Evolutionary conservation across 1,139 yeast genomes (phyloP).

Genomic region (Nadsonia starkeyi-henricii): DNA sequence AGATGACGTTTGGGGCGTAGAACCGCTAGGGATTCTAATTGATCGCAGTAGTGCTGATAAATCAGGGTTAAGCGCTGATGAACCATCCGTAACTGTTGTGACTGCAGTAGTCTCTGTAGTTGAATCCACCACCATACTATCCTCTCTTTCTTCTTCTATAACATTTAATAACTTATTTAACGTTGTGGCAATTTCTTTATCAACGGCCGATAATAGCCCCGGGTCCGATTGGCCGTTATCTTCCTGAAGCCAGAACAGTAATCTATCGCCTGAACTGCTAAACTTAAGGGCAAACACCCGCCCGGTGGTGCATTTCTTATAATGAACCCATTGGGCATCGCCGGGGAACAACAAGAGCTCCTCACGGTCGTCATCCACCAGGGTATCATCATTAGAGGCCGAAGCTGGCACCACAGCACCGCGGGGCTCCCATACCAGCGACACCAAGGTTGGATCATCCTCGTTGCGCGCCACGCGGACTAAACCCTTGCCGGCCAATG

Average conservation of each 20-base stretch:
- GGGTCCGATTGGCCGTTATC: conserved; percentile 45
- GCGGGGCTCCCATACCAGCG: conserved; percentile 49
- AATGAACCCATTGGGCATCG: conserved; percentile 72
- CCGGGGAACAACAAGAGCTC: conserved; percentile 83
- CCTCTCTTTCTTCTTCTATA: conserved; percentile 33
- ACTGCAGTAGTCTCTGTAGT: conserved; percentile 20
- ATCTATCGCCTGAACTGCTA: conserved; percentile 69
- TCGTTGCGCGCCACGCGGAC: conserved; percentile 52
- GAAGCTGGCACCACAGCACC: conserved; percentile 18
- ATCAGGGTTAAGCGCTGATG: background rate
- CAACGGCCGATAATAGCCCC: conserved; percentile 47
- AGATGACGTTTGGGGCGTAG: background rate
- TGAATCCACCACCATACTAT: conserved; percentile 32
- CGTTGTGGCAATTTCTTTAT: conserved; percentile 37
- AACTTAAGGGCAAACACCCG: conserved; percentile 76
- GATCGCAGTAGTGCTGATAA: background rate
- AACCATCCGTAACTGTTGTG: background rate
- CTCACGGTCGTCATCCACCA: conserved; percentile 25
- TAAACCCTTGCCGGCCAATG: conserved; percentile 63
- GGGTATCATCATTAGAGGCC: conserved; percentile 1
- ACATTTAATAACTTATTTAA: conserved; percentile 33
- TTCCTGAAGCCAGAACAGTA: conserved; percentile 86
- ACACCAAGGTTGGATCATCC: conserved; percentile 39
- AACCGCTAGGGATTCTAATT: background rate
- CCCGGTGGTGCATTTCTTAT: conserved; percentile 65